Evolutionary conservation across 2,329 filamentous ascomycete genomes (phyloP), one percentile per base, ranked within the genome.

Genomic region (Chaetomium strumarium): DNA sequence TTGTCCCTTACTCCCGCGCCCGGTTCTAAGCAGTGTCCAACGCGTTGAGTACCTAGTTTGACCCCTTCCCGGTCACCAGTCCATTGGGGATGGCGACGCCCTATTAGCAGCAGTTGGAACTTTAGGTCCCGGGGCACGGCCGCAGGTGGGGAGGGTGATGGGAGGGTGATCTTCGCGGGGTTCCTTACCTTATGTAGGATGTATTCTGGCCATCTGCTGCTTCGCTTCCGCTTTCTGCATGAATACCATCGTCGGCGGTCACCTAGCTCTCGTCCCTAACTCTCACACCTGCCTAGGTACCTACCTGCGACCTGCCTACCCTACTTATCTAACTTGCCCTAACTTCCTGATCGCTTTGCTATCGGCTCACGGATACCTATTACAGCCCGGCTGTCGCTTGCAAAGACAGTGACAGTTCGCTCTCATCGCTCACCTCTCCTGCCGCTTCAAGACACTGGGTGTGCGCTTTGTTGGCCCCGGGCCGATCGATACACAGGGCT

Each of bases 111-210:
- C 37, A 42, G 34, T 42, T 24, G 17, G n/a, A 17, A n/a, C n/a
- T n/a, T n/a, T n/a, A n/a, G 20, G 40, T 30, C 52, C 34, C 8
- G 34, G 29, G 45, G 29, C 19, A 45, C 40, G 40, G 34, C 36
- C 34, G 20, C 16, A n/a, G n/a, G 45, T 46, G 40, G 51, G 46
- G 50, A n/a, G n/a, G n/a, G n/a, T n/a, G 43, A 49, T 40, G n/a
- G 29, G 40, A 19, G 14, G 19, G n/a, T 20, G 31, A 40, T 54
- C 46, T 44, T 54, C 52, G 52, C 52, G 52, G 47, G 52, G 52
- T 47, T 54, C 42, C 24, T 4, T 24, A 7, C 24, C 4, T 24
- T 7, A 24, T 24, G 24, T 24, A 24, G 4, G 24, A 7, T 24
- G 24, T 24, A 24, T 47, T 54, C 24, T 12, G 16, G 16, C 29